These are phyloP conservation scores for Nadsonia commutata DNA, from an alignment of 1,139 yeast species.

Conservation along the genomic window DNA sequence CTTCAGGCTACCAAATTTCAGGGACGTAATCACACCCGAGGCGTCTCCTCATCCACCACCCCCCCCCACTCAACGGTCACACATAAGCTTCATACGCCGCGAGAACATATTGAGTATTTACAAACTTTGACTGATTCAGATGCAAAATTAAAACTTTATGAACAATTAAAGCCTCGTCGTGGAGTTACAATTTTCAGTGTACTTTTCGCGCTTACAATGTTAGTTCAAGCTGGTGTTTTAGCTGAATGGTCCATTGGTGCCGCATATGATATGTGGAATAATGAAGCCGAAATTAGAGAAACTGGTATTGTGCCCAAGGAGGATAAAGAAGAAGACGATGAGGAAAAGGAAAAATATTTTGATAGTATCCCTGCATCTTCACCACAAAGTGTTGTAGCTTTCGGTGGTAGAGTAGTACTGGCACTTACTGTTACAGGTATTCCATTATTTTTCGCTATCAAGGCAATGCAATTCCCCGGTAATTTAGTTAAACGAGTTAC, in stretches of 20 bases:
- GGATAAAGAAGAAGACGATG: background rate
- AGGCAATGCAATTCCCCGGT: background rate
- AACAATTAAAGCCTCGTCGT: background rate
- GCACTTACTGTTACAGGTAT: background rate
- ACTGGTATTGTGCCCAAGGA: background rate
- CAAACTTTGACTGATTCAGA: background rate
- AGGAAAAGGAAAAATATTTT: background rate
- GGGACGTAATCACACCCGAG: no score
- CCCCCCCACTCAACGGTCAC: background rate
- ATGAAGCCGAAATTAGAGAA: background rate
- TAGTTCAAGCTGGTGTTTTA: background rate
- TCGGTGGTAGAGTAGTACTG: background rate
- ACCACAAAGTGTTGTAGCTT: background rate
- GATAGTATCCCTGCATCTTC: background rate
- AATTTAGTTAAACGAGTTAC: background rate
- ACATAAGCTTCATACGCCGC: background rate
- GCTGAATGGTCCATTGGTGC: background rate
- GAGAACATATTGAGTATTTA: background rate
- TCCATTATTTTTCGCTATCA: background rate
- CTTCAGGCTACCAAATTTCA: no score
- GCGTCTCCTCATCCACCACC: no score
- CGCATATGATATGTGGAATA: background rate
- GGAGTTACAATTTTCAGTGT: background rate
- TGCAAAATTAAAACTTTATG: background rate
- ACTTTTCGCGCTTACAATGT: background rate